Percentiles rank a stretch among this genome's conserved stretches.
These are phyloP conservation scores for Aspergillus phoenicis DNA, from an alignment of 2,329 filamentous ascomycete species.

Conservation along the genomic window DNA sequence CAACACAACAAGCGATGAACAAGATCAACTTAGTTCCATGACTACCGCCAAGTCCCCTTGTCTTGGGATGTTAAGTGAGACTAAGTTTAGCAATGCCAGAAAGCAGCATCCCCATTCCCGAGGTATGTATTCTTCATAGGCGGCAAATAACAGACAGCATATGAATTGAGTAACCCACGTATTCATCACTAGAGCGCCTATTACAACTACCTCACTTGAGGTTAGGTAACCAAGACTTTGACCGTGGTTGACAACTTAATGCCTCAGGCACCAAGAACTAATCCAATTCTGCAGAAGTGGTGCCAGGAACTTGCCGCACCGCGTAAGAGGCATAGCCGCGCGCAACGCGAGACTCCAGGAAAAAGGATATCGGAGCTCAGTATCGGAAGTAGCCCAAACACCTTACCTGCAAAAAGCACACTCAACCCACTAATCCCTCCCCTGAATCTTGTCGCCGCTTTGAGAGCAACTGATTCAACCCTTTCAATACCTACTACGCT, in stretches of 20 bases:
- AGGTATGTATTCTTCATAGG: too few relatives aligned
- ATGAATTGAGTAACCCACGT: too few relatives aligned
- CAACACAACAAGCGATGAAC: too few relatives aligned
- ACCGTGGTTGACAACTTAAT: not conserved
- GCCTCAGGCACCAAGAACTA: conserved; percentile 14
- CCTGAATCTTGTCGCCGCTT: not conserved
- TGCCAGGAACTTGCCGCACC: conserved; percentile 17
- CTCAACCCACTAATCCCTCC: not conserved
- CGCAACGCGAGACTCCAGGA: conserved; percentile 29
- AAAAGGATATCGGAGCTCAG: conserved; percentile 24
- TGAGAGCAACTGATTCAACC: not conserved
- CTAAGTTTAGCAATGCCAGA: too few relatives aligned
- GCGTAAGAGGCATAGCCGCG: conserved; percentile 21
- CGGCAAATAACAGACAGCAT: too few relatives aligned
- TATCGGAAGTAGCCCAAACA: conserved; percentile 9
- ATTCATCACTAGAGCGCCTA: too few relatives aligned
- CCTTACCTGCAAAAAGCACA: not conserved
- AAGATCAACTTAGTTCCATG: too few relatives aligned
- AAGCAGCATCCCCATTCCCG: too few relatives aligned
- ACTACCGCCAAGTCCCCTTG: too few relatives aligned
- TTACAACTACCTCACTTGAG: too few relatives aligned
- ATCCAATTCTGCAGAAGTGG: conserved; percentile 4
- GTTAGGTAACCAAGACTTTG: too few relatives aligned
- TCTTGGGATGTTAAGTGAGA: too few relatives aligned
- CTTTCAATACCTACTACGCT: not conserved